These are phyloP conservation scores for Cystobasidium ongulense DNA, from an alignment of 768 basidiomycete genomes.

Conservation along the genomic window DNA sequence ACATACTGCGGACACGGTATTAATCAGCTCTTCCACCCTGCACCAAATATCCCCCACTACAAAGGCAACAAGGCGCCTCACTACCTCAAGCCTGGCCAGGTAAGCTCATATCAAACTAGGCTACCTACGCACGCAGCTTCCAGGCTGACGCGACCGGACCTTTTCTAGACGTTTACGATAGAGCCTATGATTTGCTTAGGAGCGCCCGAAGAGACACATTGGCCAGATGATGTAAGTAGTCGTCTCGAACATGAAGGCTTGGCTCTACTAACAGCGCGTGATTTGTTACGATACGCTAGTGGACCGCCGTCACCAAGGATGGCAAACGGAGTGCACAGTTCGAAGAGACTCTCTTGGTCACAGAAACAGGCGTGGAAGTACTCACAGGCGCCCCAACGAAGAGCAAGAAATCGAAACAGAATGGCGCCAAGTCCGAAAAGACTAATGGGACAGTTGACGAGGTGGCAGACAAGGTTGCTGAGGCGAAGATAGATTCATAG, in stretches of 20 bases:
- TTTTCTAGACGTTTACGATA: slow-evolving; percentile 40
- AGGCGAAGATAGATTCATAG: neutral
- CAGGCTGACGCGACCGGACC: neutral
- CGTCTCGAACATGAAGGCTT: neutral
- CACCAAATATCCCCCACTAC: slow-evolving; percentile 41
- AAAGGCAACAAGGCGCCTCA: slow-evolving; percentile 36
- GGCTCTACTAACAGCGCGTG: neutral
- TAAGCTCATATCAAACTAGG: neutral
- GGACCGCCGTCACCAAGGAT: slow-evolving; percentile 71
- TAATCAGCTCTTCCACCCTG: slow-evolving; percentile 40
- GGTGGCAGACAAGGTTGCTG: slow-evolving; percentile 17
- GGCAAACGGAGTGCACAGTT: slow-evolving; percentile 73
- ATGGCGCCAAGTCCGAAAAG: neutral
- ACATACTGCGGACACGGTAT: slow-evolving; percentile 45
- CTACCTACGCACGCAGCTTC: neutral
- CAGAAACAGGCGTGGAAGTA: slow-evolving; percentile 40
- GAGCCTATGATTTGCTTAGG: slow-evolving; percentile 42
- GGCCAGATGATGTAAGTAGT: slow-evolving; percentile 39
- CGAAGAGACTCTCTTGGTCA: slow-evolving; percentile 75
- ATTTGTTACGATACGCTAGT: neutral
- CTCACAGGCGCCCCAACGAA: slow-evolving; percentile 39
- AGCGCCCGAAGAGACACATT: slow-evolving; percentile 36
- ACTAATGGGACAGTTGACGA: slow-evolving; percentile 5
- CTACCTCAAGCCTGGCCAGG: slow-evolving; percentile 35
- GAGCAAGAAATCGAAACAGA: slow-evolving; percentile 22